Evolutionary conservation across 1,139 yeast species (phyloP), one percentile per base, ranked within the genome.

Genomic region (Debaryomyces psychrophilus): DNA sequence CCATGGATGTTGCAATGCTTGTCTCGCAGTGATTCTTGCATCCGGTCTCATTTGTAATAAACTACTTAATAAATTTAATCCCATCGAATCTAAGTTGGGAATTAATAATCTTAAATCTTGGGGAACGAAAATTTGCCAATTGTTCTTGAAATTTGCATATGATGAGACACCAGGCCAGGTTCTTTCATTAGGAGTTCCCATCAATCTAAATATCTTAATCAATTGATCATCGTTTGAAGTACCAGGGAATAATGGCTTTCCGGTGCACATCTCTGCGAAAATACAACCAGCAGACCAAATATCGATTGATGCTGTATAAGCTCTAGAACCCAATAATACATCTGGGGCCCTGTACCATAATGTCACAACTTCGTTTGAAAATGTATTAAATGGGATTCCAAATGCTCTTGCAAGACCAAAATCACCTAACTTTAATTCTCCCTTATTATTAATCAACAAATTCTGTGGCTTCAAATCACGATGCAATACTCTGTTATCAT

Each of bases 281-380:
- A 93, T 93, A 68, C 99, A 93, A 9, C 99, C 99, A 18, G 97
- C 95, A 25, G 97, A 90, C 99, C 99, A 93, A 69, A 93, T 90
- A 67, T 93, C 99, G 52, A 93, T 93, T 1, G 97, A 89, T 0
- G 99, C 93, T 27, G 97, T 87, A 67, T 93, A 93, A 42, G 95
- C 90, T 56, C 97, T 81, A 0, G 97, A 89, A 0, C 99, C 99
- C 67, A 93, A 80, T 46, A 93, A 73, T 35, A 93, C 99, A 64
- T 93, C 99, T 0, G 99, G 99, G 0, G 99, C 98, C 52, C 99
- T 80, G 69, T 93, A 93, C 99, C 99, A 93, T 53, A 93, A 73
- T 1, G 99, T 93, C 33, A 93, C 99, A 34, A 93, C 99, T 65
- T 93, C 99, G 65, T 93, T 90, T 25, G 97, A 89, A 61, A 92